Percentiles rank a stretch among this genome's conserved stretches.
Conservation (phyloP, 495 filamentous ascomycete species). For the Evernia prunastri region DNA sequence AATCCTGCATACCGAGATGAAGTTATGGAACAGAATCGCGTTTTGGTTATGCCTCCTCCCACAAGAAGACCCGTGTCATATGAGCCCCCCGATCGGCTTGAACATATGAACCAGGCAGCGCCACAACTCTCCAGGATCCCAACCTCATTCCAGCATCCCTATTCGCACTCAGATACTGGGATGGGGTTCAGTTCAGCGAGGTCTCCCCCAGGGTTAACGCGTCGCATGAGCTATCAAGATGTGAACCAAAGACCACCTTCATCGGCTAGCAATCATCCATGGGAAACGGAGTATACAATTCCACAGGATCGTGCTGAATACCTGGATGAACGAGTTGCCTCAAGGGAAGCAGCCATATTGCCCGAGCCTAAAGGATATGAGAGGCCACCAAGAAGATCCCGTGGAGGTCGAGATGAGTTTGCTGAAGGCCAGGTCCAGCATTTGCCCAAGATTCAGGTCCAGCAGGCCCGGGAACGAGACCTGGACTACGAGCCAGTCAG, state of each 20-base stretch:
- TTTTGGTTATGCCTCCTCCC: conserved; percentile 4
- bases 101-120: background rate
- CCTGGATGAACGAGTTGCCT: conserved; percentile 9
- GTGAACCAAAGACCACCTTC: conserved; percentile 4
- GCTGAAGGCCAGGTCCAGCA: conserved; percentile 72
- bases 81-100: conserved; percentile 7
- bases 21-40: background rate
- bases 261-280: conserved; percentile 9
- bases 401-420: conserved; percentile 64
- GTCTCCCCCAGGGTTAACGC: conserved; percentile 1
- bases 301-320: conserved; percentile 15
- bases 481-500: conserved; percentile 76
- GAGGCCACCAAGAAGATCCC: conserved; percentile 17
- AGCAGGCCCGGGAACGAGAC: conserved; percentile 68
- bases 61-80: background rate
- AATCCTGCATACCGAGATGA: conserved; percentile 12
- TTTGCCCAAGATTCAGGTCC: conserved; percentile 59
- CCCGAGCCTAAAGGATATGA: conserved; percentile 15
- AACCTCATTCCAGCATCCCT: conserved; percentile 13
- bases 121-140: conserved; percentile 2
- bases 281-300: conserved; percentile 15
- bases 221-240: conserved; percentile 12
- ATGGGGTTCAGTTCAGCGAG: background rate
- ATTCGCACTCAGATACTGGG: conserved; percentile 1
- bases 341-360: conserved; percentile 13